Evolutionary conservation across 345 rosid genomes (phyloP), one percentile per base, ranked within the genome.

Genomic region (Boechera retrofracta): DNA sequence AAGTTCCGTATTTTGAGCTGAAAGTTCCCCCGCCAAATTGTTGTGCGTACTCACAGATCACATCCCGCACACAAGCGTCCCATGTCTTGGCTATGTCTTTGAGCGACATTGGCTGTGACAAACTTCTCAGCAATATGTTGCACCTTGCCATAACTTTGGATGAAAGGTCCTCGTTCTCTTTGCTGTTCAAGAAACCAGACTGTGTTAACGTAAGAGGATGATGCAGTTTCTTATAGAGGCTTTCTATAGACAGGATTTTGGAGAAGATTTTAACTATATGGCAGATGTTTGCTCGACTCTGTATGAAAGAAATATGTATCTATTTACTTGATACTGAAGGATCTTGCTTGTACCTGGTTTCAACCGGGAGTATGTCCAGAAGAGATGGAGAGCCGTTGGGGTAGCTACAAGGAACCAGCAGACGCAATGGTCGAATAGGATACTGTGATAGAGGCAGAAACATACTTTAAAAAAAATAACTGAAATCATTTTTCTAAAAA

Each of bases 11-110:
- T 69, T 87, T 92, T 15, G 96, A 85, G 87, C 87, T 88, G 83
- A 92, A 86, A 78, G 82, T 87, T 64, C 94, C 96, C 36, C 98
- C 98, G 1, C 94, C 96, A 55, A 55, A 74, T 13, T 84, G 85
- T 84, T 84, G 85, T 10, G 96, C 89, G 66, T 89, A 82, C 83
- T 92, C 93, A 5, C 85, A 82, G 26, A 89, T 84, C 8, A 86
- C 93, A 2, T 79, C 79, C 1, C 89, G 86, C 24, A 86, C 88
- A 80, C 93, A 89, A n/a, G 74, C 73, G 72, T 89, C 96, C 97
- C 97, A 92, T 55, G 93, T 88, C 86, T 82, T 83, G 55, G 92
- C 96, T 64, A 92, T 89, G 62, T 88, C 93, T 71, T 75, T 74
- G 5, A 92, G 85, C 28, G 93, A 85, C 92, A 92, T 85, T 10